phyloP scores from a whole-genome alignment of 306 rosid species.

The Begonia masoniana region DNA sequence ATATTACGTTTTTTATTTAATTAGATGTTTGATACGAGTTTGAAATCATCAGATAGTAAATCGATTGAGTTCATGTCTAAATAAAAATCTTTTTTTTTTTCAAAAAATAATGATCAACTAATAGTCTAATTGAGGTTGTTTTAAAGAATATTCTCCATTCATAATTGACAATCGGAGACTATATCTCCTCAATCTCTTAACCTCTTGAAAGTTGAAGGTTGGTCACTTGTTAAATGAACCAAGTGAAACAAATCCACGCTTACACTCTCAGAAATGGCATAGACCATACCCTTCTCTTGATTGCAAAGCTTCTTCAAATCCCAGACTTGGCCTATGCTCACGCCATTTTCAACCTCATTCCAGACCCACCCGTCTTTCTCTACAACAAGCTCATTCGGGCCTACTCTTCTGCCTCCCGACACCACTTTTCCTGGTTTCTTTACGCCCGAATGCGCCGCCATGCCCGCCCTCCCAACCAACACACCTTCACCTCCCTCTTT shows the following conservation, averaged over 20 bases:
- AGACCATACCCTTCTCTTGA: slow-evolving; percentile 38
- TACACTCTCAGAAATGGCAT: slow-evolving; percentile 47
- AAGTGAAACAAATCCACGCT: slow-evolving; percentile 63
- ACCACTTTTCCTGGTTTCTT: slow-evolving; percentile 31
- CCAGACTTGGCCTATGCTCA: slow-evolving; percentile 47
- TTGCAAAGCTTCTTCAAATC: slow-evolving; percentile 37
- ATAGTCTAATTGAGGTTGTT: too few species aligned
- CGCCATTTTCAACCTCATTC: slow-evolving; percentile 26
- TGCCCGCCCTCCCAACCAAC: slow-evolving; percentile 37
- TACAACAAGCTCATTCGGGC: slow-evolving; percentile 69
- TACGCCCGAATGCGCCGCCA: slow-evolving; percentile 39
- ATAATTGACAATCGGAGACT: too few species aligned
- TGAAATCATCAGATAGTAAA: too few species aligned
- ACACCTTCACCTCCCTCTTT: slow-evolving; percentile 55
- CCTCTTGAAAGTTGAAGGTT: too few species aligned
- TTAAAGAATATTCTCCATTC: too few species aligned
- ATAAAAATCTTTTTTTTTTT: too few species aligned
- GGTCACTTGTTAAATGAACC: slow-evolving; percentile 26
- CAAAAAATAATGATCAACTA: too few species aligned
- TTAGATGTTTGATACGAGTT: too few species aligned
- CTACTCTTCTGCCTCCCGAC: slow-evolving; percentile 18
- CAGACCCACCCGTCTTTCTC: slow-evolving; percentile 39
- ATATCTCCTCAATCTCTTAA: too few species aligned
- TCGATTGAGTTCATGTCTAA: too few species aligned
- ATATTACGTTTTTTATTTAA: too few species aligned